Evolutionary conservation across 2,329 filamentous ascomycete genomes (phyloP).

Genomic region (Xylariaceae sp.): DNA sequence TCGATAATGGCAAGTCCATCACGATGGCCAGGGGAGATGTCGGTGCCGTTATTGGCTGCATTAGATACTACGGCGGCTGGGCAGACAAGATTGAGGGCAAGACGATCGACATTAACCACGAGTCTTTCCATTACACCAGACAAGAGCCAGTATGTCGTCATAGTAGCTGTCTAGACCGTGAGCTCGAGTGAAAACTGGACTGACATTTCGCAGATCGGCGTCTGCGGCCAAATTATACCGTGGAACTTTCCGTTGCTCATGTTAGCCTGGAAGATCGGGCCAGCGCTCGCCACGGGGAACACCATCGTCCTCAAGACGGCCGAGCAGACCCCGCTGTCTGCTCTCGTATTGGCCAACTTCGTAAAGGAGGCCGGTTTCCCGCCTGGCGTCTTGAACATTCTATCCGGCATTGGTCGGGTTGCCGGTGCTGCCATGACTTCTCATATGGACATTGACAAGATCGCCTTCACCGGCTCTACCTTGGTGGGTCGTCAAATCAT

Average conservation of each 20-base stretch:
- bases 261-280: conserved; percentile 81
- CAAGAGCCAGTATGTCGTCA: conserved; percentile 66
- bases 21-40: conserved; percentile 77
- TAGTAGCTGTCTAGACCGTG: not conserved
- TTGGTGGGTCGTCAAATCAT: conserved; percentile 74
- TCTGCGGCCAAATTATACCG: conserved; percentile 83
- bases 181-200: conserved; percentile 1
- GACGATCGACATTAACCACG: conserved; percentile 76
- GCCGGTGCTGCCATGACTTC: conserved; percentile 76
- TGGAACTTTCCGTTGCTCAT: conserved; percentile 88
- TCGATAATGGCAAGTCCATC: conserved; percentile 87
- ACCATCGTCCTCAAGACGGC: conserved; percentile 73
- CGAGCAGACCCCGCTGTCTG: conserved; percentile 75
- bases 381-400: conserved; percentile 74
- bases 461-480: conserved; percentile 81
- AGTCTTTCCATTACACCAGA: conserved; percentile 82
- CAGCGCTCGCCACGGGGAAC: conserved; percentile 74
- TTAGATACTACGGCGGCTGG: conserved; percentile 90
- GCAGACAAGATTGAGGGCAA: conserved; percentile 91
- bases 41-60: conserved; percentile 64
- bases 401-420: conserved; percentile 76
- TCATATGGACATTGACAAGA: conserved; percentile 82
- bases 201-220: conserved; percentile 29
- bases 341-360: conserved; percentile 64
- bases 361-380: conserved; percentile 80